phyloP scores from a whole-genome alignment of 768 basidiomycete genomes.

The Naganishia friedmannii region DNA sequence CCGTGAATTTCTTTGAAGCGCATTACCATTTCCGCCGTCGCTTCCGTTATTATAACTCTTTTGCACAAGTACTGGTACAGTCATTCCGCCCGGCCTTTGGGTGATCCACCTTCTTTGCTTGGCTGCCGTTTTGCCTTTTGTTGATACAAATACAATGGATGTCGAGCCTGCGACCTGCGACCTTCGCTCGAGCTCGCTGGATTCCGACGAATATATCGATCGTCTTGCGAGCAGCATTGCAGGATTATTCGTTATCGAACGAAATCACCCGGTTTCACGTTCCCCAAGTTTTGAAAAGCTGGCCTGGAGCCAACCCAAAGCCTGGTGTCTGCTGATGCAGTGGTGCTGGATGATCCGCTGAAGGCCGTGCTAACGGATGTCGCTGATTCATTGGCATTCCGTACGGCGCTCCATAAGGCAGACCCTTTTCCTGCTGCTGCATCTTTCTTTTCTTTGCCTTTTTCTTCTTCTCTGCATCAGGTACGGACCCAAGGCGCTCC shows the following conservation, averaged over 20 bases:
- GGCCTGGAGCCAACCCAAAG: constrained; percentile 45
- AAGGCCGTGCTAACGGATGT: constrained; percentile 35
- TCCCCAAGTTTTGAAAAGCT: constrained; percentile 28
- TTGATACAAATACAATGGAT: neutral
- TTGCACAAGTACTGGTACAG: neutral
- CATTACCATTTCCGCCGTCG: neutral
- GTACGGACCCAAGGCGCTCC: neutral
- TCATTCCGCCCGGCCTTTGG: too few species aligned
- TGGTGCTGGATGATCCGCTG: constrained; percentile 37
- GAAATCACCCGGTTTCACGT: neutral
- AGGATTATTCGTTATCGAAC: neutral
- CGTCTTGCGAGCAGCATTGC: neutral
- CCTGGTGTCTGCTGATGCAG: constrained; percentile 50
- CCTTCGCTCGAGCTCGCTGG: neutral
- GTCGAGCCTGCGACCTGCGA: neutral
- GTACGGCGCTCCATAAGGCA: neutral
- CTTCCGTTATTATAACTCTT: neutral
- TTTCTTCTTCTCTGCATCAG: constrained; percentile 7
- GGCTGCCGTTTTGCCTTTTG: constrained; percentile 4
- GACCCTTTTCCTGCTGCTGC: neutral
- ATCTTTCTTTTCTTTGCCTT: constrained; percentile 31
- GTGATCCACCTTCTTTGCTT: neutral
- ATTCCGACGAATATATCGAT: neutral
- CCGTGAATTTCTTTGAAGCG: neutral
- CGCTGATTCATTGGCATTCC: constrained; percentile 17